Base-by-base conservation (phyloP, 345 rosid genomes). In the Citrus trifoliata region DNA sequence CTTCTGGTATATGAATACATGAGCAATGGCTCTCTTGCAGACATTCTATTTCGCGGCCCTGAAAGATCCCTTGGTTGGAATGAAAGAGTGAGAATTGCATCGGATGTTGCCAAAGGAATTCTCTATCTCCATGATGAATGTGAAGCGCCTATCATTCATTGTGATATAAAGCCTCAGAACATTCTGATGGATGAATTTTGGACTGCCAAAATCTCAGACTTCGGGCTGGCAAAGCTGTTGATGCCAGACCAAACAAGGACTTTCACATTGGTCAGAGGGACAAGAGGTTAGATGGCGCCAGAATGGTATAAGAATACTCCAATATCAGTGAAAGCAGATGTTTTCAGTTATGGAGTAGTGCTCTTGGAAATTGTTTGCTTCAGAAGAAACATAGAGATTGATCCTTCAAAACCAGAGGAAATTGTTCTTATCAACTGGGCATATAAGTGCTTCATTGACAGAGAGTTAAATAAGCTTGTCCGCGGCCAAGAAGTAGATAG, bases 331-430 rank as follows among this genome's bases (percentile, higher is more conserved):
- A 81, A 66, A 40, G 74, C 78, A 4, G 83, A 81, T 25, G 64
- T 81, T 19, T 81, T 77, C 71, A 81, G 81, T 33, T 82, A 68
- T 3, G 81, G 81, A 69, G 58, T 82, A 10, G 75, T 82, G 53
- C 79, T 82, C 1, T 48, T 82, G 55, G 84, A 82, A 77, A 67
- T 73, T 21, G 51, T 73, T 55, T 81, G 78, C 66, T 73, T 81
- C 74, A 73, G 84, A 59, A 78, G 24, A 30, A 81, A 61, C n/a
- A 19, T 77, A 40, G 46, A 81, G 5, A 14, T 72, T 40, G 35
- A 74, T 38, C n/a, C 38, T 27, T 38, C 77, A 2, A 74, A 74
- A 60, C 77, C 37, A 4, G 77, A 60, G 3, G 58, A 60, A 74
- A 74, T 19, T 3, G 55, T 60, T 38, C 77, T 74, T 25, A 24